These are phyloP conservation scores for Acer yangbiense DNA, from an alignment of 345 rosid species.

Conservation along the genomic window DNA sequence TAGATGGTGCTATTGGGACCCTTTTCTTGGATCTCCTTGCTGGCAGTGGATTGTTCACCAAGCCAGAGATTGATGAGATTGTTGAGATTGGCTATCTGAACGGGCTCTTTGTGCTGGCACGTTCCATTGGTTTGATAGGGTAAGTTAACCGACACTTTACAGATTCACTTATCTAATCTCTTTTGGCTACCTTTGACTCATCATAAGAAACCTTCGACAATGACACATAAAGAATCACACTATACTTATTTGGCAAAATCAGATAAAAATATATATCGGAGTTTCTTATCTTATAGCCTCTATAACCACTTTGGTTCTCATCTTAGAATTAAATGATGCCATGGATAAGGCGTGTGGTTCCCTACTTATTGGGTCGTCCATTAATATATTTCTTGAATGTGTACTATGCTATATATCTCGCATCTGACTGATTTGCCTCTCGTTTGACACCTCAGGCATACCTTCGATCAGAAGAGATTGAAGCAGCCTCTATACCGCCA, in stretches of 20 bases:
- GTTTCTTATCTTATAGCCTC: conserved; percentile 1
- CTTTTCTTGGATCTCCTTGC: conserved; percentile 97
- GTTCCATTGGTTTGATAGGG: conserved; percentile 92
- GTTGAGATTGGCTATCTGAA: conserved; percentile 85
- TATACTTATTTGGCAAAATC: not conserved
- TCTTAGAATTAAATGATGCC: not conserved
- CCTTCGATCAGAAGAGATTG: conserved; percentile 95
- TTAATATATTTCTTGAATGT: not conserved
- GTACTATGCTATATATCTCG: not conserved
- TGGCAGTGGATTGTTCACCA: conserved; percentile 88
- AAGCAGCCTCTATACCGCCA: conserved; percentile 95
- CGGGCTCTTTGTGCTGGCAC: conserved; percentile 93
- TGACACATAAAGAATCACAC: not conserved
- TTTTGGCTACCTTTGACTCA: conserved; percentile 6
- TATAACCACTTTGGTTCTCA: not conserved
- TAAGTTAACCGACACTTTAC: conserved; percentile 25
- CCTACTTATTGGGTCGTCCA: not conserved
- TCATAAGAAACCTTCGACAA: conserved; percentile 6
- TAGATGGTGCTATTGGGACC: conserved; percentile 90
- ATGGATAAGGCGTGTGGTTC: not conserved
- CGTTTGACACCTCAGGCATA: conserved; percentile 55
- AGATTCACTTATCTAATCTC: conserved; percentile 8
- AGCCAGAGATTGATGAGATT: conserved; percentile 91
- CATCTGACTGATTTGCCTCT: conserved; percentile 12
- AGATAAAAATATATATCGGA: not conserved